Evolutionary conservation across 1,284 basidiomycete genomes (phyloP).

Genomic region (Rhodotorula sp.): DNA sequence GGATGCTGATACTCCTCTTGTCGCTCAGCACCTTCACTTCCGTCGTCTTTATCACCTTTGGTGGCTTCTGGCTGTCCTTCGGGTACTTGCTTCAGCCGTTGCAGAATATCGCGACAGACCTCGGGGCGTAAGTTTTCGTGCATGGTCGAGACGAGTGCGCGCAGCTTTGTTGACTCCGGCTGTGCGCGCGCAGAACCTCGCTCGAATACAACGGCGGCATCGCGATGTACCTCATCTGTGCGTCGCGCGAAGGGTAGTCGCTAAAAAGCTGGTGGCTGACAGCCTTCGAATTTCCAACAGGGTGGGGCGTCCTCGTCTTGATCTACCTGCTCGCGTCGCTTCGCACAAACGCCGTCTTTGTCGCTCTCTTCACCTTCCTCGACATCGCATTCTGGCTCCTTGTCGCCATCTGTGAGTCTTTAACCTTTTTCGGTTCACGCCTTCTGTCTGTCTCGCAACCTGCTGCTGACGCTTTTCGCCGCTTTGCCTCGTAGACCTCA

Average conservation of each 20-base stretch:
- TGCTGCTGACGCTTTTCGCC: background rate
- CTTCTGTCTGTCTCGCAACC: background rate
- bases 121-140: conserved; percentile 16
- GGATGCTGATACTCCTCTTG: background rate
- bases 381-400: conserved; percentile 37
- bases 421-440: background rate
- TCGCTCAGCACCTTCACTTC: conserved; percentile 36
- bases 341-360: conserved; percentile 43
- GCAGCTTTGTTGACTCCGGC: background rate
- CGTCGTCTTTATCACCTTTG: conserved; percentile 43
- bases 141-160: background rate
- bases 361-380: conserved; percentile 40
- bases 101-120: conserved; percentile 22
- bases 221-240: conserved; percentile 22
- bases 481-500: conserved; percentile 21
- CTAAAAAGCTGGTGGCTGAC: background rate
- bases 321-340: conserved; percentile 41
- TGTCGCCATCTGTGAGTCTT: conserved; percentile 19
- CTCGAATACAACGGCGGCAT: conserved; percentile 39
- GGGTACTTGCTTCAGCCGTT: conserved; percentile 27
- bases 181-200: background rate
- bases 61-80: conserved; percentile 36
- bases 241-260: background rate
- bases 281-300: conserved; percentile 16
- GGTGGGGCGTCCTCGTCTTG: conserved; percentile 38